phyloP scores from a whole-genome alignment of 495 filamentous ascomycete genomes.

The Penicillium waksmanii region DNA sequence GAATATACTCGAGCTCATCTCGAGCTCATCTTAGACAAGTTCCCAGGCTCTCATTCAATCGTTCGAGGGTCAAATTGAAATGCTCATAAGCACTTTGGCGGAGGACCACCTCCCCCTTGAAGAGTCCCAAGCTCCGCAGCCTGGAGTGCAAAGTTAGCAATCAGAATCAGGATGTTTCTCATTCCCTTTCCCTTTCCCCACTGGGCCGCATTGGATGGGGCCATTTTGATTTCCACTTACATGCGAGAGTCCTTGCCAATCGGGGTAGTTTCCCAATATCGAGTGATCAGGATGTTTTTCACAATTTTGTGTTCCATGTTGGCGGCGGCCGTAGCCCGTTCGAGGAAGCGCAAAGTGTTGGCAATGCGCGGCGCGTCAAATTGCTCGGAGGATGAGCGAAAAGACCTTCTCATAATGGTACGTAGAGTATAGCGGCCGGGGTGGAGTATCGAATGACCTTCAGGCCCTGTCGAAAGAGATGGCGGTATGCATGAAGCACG shows the following conservation, averaged over 20 bases:
- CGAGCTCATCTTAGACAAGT: constrained; percentile 63
- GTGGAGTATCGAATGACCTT: constrained; percentile 79
- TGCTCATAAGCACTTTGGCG: constrained; percentile 52
- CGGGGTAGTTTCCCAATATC: constrained; percentile 58
- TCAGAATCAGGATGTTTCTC: neutral
- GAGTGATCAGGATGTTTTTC: constrained; percentile 69
- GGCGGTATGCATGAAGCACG: constrained; percentile 68
- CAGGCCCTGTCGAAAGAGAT: constrained; percentile 72
- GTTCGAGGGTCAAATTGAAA: constrained; percentile 67
- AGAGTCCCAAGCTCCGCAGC: constrained; percentile 34
- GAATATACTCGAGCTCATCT: neutral
- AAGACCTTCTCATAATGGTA: constrained; percentile 67
- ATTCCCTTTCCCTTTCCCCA: neutral
- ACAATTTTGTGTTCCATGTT: constrained; percentile 83
- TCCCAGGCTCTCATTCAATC: constrained; percentile 73
- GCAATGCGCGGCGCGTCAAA: constrained; percentile 64
- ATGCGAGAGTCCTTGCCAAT: constrained; percentile 38
- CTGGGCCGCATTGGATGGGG: constrained; percentile 6
- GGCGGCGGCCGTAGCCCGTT: constrained; percentile 62
- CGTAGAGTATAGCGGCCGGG: constrained; percentile 72
- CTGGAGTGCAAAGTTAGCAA: constrained; percentile 25
- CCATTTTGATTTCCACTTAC: constrained; percentile 31
- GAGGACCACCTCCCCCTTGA: constrained; percentile 30
- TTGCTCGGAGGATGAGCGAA: constrained; percentile 58
- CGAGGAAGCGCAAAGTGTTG: constrained; percentile 79